phyloP scores from a whole-genome alignment of 148 eudicot species.

The Diospyros lotus region DNA sequence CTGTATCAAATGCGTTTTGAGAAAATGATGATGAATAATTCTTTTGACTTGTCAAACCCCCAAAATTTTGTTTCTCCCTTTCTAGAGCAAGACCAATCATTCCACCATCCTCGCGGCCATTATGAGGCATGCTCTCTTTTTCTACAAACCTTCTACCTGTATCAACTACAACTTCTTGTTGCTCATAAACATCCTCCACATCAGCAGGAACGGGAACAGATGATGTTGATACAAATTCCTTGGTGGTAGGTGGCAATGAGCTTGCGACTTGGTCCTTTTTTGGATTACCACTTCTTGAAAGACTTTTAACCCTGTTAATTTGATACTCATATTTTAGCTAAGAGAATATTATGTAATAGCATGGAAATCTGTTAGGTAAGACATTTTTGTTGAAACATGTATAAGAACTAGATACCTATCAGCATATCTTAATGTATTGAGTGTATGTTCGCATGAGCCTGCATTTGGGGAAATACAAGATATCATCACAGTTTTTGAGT shows the following conservation, averaged over 20 bases:
- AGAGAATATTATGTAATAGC: neutral
- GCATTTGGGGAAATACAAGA: constrained; percentile 97
- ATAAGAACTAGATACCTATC: constrained; percentile 55
- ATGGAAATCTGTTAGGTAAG: neutral
- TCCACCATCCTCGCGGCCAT: constrained; percentile 42
- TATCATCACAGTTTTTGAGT: constrained; percentile 98
- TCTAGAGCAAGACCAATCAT: constrained; percentile 32
- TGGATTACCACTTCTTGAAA: constrained; percentile 78
- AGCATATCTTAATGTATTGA: constrained; percentile 97
- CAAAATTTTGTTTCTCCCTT: constrained; percentile 44
- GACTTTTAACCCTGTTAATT: constrained; percentile 90
- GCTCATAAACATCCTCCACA: constrained; percentile 51
- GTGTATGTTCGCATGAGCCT: constrained; percentile 96
- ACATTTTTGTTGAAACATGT: neutral
- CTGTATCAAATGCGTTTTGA: constrained; percentile 44
- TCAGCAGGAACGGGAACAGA: constrained; percentile 48
- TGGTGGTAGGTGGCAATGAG: constrained; percentile 43
- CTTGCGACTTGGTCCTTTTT: constrained; percentile 68
- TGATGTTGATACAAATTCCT: constrained; percentile 51
- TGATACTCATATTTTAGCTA: neutral
- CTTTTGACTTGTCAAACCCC: constrained; percentile 49
- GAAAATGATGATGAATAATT: constrained; percentile 26
- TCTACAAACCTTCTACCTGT: constrained; percentile 48
- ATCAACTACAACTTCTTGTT: constrained; percentile 48
- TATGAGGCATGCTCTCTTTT: constrained; percentile 46